phyloP scores from a whole-genome alignment of 768 basidiomycete genomes.

The Termitomyces sp. region DNA sequence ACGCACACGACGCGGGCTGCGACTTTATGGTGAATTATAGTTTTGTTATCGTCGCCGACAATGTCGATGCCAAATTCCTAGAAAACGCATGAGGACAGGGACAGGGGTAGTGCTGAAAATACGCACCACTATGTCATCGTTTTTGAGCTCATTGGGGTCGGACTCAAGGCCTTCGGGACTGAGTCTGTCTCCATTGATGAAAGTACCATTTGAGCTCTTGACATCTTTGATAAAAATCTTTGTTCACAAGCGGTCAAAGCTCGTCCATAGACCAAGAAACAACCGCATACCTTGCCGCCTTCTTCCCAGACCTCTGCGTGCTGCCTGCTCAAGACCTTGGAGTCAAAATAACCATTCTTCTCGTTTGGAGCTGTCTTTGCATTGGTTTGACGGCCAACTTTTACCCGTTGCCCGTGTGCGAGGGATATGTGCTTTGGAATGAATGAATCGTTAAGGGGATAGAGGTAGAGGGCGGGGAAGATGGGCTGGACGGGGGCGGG shows the following conservation, averaged over 20 bases:
- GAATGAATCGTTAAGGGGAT: conserved; percentile 94
- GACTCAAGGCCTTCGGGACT: conserved; percentile 88
- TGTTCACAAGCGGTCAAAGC: conserved; percentile 11
- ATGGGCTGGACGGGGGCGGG: conserved; percentile 27
- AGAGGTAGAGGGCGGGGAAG: conserved; percentile 63
- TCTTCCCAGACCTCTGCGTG: conserved; percentile 99
- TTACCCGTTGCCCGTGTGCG: conserved; percentile 61
- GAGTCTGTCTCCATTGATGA: conserved; percentile 94
- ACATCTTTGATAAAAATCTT: conserved; percentile 99
- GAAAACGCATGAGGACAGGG: conserved; percentile 6
- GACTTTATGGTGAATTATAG: conserved; percentile 97
- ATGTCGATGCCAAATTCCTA: conserved; percentile 99
- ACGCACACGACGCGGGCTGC: conserved; percentile 92
- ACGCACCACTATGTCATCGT: conserved; percentile 93
- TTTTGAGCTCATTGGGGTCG: conserved; percentile 91
- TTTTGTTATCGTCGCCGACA: conserved; percentile 96
- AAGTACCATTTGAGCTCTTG: conserved; percentile 97
- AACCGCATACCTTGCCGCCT: conserved; percentile 60
- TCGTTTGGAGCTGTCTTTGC: conserved; percentile 91
- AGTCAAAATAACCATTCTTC: conserved; percentile 96
- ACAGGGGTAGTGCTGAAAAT: neutral
- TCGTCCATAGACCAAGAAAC: too few species aligned
- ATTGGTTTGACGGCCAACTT: conserved; percentile 96
- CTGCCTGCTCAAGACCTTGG: conserved; percentile 87
- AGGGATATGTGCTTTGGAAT: conserved; percentile 93